A percentile compares a stretch with the other conserved stretches of the same genome.
Evolutionary conservation across 139 green algal genomes (phyloP).

Genomic region (Pedinophyceae sp.): DNA sequence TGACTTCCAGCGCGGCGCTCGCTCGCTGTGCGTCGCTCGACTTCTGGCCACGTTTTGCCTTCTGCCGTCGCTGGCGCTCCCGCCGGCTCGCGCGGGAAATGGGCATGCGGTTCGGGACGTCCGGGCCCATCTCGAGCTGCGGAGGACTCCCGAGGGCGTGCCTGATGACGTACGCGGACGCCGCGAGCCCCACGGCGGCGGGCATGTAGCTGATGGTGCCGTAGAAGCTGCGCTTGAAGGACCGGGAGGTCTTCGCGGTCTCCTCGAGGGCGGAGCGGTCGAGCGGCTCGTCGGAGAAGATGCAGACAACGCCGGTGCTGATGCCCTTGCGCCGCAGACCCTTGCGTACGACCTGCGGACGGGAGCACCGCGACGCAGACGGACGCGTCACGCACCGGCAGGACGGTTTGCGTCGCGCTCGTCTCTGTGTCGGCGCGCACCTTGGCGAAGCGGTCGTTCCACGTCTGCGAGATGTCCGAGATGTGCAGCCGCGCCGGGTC

Average conservation of each 20-base stretch:
- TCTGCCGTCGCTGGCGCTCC: no score
- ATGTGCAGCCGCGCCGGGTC: conserved; percentile 20
- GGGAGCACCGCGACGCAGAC: no score
- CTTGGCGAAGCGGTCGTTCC: conserved; percentile 25
- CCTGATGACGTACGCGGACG: conserved; percentile 13
- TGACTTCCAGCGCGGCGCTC: no score
- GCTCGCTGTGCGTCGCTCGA: no score
- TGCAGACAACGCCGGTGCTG: not conserved
- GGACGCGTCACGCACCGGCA: no score
- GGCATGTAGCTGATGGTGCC: conserved; percentile 28
- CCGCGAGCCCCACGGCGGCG: conserved; percentile 15
- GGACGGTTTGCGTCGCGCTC: not conserved
- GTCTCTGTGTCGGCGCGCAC: not conserved
- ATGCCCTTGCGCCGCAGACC: no score
- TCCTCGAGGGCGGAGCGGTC: conserved; percentile 3
- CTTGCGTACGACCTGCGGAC: no score
- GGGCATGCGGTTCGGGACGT: no score
- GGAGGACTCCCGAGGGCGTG: not conserved
- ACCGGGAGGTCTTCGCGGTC: not conserved
- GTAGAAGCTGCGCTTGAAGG: conserved; percentile 25
- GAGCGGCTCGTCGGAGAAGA: conserved; percentile 13
- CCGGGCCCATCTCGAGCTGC: no score
- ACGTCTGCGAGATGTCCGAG: conserved; percentile 19
- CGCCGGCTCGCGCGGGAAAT: no score
- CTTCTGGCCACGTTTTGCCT: no score